Conservation (phyloP, 768 basidiomycete genomes). For the Phlebiopsis gigantea region DNA sequence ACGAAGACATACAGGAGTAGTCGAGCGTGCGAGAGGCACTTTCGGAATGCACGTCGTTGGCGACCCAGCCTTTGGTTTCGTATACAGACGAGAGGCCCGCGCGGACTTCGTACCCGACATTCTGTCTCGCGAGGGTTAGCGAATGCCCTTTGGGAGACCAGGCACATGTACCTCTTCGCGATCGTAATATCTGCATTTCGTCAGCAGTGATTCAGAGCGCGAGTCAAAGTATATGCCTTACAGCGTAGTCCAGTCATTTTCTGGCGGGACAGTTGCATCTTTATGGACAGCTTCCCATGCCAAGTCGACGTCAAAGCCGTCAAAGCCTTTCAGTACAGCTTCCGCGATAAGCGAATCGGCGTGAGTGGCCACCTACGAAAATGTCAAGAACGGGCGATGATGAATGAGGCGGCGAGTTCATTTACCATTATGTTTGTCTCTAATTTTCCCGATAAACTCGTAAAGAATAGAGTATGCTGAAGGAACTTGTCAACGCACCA, state of each 20-base stretch:
- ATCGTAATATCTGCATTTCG: conserved; percentile 52
- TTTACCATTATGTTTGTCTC: conserved; percentile 82
- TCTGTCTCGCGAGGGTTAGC: conserved; percentile 27
- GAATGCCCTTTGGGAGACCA: no score
- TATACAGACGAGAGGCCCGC: conserved; percentile 75
- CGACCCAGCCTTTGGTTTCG: conserved; percentile 66
- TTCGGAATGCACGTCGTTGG: conserved; percentile 73
- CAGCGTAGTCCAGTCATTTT: conserved; percentile 46
- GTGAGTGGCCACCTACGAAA: conserved; percentile 64
- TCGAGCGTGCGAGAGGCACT: conserved; percentile 74
- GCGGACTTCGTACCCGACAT: conserved; percentile 76
- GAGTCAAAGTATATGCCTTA: conserved; percentile 26
- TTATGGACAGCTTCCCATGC: conserved; percentile 75
- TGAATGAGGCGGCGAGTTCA: neutral
- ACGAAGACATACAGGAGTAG: conserved; percentile 56
- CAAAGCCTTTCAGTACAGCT: conserved; percentile 60
- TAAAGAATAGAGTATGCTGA: neutral
- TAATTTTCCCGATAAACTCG: conserved; percentile 2
- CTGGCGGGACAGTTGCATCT: conserved; percentile 59
- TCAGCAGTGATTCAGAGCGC: neutral
- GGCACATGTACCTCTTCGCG: conserved; percentile 53
- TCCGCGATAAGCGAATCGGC: conserved; percentile 74
- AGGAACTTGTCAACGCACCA: conserved; percentile 46
- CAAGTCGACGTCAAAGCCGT: conserved; percentile 52
- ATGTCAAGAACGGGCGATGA: neutral